Conservation (phyloP, 2,329 filamentous ascomycete species). For the Malbranchea zuffiana region DNA sequence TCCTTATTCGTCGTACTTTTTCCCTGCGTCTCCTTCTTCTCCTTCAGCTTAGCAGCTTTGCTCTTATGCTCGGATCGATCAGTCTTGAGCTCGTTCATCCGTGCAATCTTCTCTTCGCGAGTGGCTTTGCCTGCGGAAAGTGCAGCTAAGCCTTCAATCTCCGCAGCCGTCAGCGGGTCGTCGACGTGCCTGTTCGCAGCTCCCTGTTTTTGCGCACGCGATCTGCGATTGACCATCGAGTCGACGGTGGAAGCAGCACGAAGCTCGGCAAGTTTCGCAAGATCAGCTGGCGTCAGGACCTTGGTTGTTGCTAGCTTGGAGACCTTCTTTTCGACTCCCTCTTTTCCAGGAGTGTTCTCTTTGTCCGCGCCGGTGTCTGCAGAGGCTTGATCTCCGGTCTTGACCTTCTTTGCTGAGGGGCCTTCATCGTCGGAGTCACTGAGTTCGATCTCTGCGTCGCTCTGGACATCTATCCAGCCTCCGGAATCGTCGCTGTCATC, state of each 20-base stretch:
- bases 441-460: slow-evolving; percentile 65
- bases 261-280: slow-evolving; percentile 88
- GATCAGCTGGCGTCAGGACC: slow-evolving; percentile 88
- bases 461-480: slow-evolving; percentile 86
- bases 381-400: slow-evolving; percentile 15
- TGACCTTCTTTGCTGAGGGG: slow-evolving; percentile 48
- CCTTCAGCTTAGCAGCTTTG: slow-evolving; percentile 70
- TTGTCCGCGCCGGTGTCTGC: slow-evolving; percentile 32
- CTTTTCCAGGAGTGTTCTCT: slow-evolving; percentile 21
- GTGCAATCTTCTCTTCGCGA: slow-evolving; percentile 77
- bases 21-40: slow-evolving; percentile 76
- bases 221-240: slow-evolving; percentile 43
- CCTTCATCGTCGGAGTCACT: slow-evolving; percentile 66
- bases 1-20: slow-evolving; percentile 97
- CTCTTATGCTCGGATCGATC: slow-evolving; percentile 71
- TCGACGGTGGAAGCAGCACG: slow-evolving; percentile 62
- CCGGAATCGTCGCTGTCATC: slow-evolving; percentile 59
- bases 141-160: slow-evolving; percentile 77
- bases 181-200: slow-evolving; percentile 57
- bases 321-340: slow-evolving; percentile 24
- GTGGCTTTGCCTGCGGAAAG: slow-evolving; percentile 64
- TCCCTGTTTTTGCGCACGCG: slow-evolving; percentile 37
- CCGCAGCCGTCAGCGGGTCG: slow-evolving; percentile 77
- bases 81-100: slow-evolving; percentile 72
- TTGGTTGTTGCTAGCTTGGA: slow-evolving; percentile 80